Evolutionary conservation across 1,284 basidiomycete species (phyloP).

Genomic region (Lentinus polychrous): DNA sequence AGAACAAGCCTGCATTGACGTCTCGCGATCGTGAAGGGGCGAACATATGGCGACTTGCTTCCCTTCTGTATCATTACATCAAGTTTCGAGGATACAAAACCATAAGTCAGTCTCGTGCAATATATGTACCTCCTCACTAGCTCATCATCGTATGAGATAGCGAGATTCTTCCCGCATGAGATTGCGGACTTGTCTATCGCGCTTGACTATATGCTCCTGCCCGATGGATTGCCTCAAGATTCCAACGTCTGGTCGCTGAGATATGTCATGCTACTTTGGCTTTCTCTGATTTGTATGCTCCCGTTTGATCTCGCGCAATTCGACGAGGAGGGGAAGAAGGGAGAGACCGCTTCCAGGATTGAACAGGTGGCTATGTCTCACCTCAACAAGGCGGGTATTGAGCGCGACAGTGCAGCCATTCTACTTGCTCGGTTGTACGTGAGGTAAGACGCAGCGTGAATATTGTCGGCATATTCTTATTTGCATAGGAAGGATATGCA

Average conservation of each 20-base stretch:
- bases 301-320: constrained; percentile 90
- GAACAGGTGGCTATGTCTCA: constrained; percentile 57
- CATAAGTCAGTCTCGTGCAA: constrained; percentile 59
- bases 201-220: constrained; percentile 55
- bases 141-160: constrained; percentile 35
- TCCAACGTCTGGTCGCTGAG: constrained; percentile 70
- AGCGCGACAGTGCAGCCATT: constrained; percentile 71
- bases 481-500: constrained; percentile 54
- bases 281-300: constrained; percentile 89
- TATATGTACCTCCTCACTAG: not conserved
- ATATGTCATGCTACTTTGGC: constrained; percentile 86
- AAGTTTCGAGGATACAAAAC: constrained; percentile 92
- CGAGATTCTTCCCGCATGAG: constrained; percentile 88
- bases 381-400: constrained; percentile 68
- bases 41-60: constrained; percentile 44
- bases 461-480: constrained; percentile 9
- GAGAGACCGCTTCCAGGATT: constrained; percentile 40
- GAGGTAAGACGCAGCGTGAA: constrained; percentile 41
- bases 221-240: constrained; percentile 38
- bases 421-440: constrained; percentile 73
- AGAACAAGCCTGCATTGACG: constrained; percentile 24
- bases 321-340: constrained; percentile 44
- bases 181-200: constrained; percentile 76
- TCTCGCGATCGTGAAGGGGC: not conserved
- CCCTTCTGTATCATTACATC: constrained; percentile 76